A percentile compares a stretch with the other conserved stretches of the same genome.
These are phyloP conservation scores for Epicoccum sorghinum DNA, from an alignment of 2,329 filamentous ascomycete genomes.

Conservation along the genomic window DNA sequence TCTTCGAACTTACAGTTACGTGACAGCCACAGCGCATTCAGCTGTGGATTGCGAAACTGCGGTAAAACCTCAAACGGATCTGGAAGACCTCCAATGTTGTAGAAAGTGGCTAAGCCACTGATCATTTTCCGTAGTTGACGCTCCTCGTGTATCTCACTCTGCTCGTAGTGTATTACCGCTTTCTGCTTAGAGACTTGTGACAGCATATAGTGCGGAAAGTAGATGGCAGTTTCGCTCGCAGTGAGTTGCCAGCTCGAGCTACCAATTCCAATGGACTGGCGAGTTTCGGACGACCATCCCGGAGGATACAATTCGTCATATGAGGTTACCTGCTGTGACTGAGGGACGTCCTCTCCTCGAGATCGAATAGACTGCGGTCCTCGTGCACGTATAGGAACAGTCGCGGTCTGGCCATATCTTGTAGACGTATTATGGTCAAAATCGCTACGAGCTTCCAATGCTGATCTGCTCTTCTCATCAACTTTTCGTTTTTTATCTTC, in stretches of 20 bases:
- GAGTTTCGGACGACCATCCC: not conserved
- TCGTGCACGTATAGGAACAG: not conserved
- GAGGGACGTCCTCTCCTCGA: not conserved
- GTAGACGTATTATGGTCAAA: not conserved
- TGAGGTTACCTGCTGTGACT: not conserved
- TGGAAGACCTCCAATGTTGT: conserved; percentile 16
- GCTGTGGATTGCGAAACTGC: not conserved
- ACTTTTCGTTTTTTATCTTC: conserved; percentile 17
- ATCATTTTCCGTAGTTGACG: conserved; percentile 21
- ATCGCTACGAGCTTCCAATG: not conserved
- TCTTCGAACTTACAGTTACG: not conserved
- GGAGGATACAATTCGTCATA: not conserved
- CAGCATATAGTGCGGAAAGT: not conserved
- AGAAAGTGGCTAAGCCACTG: conserved; percentile 16
- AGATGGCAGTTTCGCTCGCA: not conserved
- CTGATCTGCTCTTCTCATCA: not conserved
- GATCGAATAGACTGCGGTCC: not conserved
- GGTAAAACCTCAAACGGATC: conserved; percentile 2
- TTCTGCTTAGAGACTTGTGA: not conserved
- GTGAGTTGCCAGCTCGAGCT: conserved; percentile 4
- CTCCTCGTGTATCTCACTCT: conserved; percentile 26
- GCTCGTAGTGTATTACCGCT: conserved; percentile 22
- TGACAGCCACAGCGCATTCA: conserved; percentile 1
- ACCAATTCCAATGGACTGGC: not conserved
- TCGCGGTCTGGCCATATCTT: not conserved